phyloP scores from a whole-genome alignment of 495 filamentous ascomycete species.

The Hypomontagnella submonticulosa region DNA sequence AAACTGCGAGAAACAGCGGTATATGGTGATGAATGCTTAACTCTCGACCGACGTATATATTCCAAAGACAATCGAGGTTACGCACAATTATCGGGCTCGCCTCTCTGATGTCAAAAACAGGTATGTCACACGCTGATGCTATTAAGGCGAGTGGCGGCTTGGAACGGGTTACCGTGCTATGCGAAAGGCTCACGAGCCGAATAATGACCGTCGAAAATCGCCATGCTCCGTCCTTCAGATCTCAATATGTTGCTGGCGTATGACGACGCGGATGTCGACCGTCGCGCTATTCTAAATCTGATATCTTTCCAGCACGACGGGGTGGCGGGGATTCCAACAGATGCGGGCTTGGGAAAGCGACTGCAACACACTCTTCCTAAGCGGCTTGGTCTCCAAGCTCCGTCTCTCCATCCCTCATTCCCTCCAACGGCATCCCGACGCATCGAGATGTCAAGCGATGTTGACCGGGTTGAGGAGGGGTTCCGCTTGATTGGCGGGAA shows the following conservation, averaged over 20 bases:
- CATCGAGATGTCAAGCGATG: constrained; percentile 22
- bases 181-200: constrained; percentile 1
- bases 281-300: neutral
- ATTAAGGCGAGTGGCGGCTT: too few relatives aligned
- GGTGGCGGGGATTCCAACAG: constrained; percentile 14
- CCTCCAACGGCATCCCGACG: constrained; percentile 14
- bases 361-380: constrained; percentile 24
- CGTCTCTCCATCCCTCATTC: constrained; percentile 19
- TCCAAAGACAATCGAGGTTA: too few relatives aligned
- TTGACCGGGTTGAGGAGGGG: neutral
- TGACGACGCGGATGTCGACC: constrained; percentile 8
- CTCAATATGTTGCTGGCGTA: constrained; percentile 11
- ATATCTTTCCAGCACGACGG: neutral
- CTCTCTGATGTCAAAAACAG: too few relatives aligned
- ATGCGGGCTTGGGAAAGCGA: constrained; percentile 25
- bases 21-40: too few relatives aligned
- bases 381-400: neutral
- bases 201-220: neutral
- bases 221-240: constrained; percentile 8
- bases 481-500: constrained; percentile 31
- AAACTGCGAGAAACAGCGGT: too few relatives aligned
- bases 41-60: neutral
- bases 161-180: neutral
- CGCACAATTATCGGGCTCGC: too few relatives aligned
- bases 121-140: too few relatives aligned